phyloP scores from a whole-genome alignment of 78 protist genomes.

The Dictyostelium capitatum region DNA sequence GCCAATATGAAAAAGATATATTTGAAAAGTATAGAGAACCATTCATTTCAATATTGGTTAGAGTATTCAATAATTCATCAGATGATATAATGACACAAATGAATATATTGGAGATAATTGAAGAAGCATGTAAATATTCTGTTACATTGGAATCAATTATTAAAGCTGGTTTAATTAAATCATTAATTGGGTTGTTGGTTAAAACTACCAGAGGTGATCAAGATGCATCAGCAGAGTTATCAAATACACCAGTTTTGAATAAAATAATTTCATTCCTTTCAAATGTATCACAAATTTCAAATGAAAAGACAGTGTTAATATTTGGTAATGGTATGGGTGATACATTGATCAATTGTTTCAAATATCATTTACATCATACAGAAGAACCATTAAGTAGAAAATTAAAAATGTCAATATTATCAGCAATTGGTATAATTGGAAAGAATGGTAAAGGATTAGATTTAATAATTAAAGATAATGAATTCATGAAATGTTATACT shows the following conservation, averaged over 20 bases:
- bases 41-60: neutral
- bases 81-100: neutral
- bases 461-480: neutral
- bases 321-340: neutral
- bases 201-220: neutral
- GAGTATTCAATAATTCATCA: neutral
- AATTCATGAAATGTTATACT: neutral
- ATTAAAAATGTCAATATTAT: neutral
- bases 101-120: constrained; percentile 6
- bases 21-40: constrained; percentile 32
- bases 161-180: neutral
- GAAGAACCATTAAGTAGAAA: neutral
- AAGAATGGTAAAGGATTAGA: neutral
- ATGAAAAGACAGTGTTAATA: neutral
- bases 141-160: neutral
- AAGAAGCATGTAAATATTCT: neutral
- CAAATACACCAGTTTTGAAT: neutral
- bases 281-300: constrained; percentile 1
- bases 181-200: neutral
- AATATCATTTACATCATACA: neutral
- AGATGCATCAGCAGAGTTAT: neutral
- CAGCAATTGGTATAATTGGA: constrained; percentile 1
- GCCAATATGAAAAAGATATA: neutral
- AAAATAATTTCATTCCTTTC: neutral
- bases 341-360: neutral